Evolutionary conservation across 305 asterid genomes (phyloP).

Genomic region (Euphrasia arctica): DNA sequence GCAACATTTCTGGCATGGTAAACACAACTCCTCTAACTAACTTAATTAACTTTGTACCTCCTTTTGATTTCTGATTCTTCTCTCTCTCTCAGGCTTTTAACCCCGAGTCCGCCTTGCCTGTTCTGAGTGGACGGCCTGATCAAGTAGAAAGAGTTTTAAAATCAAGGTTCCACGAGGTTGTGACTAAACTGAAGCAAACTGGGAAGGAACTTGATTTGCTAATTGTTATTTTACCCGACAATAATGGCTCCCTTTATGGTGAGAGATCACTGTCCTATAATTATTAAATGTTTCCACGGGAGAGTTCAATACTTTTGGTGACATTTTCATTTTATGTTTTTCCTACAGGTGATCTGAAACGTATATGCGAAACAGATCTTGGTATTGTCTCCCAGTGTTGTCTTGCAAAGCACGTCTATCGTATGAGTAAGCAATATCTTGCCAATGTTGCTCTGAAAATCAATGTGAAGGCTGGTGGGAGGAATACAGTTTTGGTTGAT

Average conservation of each 20-base stretch:
- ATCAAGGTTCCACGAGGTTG: constrained; percentile 58
- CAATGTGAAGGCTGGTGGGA: constrained; percentile 83
- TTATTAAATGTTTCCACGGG: background rate
- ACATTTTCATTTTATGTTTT: background rate
- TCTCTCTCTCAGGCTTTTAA: constrained; percentile 49
- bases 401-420: constrained; percentile 61
- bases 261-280: constrained; percentile 15
- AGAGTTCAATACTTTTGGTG: background rate
- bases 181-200: constrained; percentile 45
- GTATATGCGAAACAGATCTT: constrained; percentile 80
- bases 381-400: constrained; percentile 88
- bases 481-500: constrained; percentile 72
- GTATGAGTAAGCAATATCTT: constrained; percentile 69
- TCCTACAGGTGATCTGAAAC: constrained; percentile 57
- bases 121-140: constrained; percentile 65
- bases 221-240: constrained; percentile 67
- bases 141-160: constrained; percentile 64
- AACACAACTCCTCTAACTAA: background rate
- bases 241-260: constrained; percentile 82
- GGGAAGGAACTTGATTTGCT: constrained; percentile 67
- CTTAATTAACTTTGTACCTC: background rate
- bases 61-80: constrained; percentile 14
- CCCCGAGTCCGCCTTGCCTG: constrained; percentile 76
- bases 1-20: constrained; percentile 76
- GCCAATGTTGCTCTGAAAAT: constrained; percentile 77